Conservation (phyloP, 1,284 basidiomycete species). For the Cutaneotrichosporon mucoides region DNA sequence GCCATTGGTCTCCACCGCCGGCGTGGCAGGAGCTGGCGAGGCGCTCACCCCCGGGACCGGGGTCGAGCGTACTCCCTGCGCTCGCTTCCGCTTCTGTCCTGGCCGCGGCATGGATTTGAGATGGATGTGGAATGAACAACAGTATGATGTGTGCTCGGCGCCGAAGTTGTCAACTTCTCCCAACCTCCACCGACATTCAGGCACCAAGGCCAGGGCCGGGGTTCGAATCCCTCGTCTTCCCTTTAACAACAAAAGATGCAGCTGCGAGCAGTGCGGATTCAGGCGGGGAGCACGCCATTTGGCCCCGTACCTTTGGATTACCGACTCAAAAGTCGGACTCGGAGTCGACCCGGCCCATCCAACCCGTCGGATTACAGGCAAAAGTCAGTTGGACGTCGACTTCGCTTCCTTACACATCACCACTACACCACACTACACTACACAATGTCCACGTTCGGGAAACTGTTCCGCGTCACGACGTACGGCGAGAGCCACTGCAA, state of each 20-base stretch:
- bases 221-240: neutral
- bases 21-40: too few species aligned
- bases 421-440: neutral
- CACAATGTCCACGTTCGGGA: constrained; percentile 88
- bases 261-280: too few species aligned
- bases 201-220: too few species aligned
- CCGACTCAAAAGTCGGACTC: constrained; percentile 1
- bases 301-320: neutral
- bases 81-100: constrained; percentile 5
- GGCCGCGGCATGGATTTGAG: constrained; percentile 3
- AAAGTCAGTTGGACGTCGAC: too few species aligned
- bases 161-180: neutral
- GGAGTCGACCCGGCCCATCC: neutral
- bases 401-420: too few species aligned
- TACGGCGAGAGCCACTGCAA: constrained; percentile 98
- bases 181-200: neutral
- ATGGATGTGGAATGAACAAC: neutral
- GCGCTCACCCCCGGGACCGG: too few species aligned
- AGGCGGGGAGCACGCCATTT: neutral
- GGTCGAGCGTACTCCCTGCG: neutral
- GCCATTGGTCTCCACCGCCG: neutral
- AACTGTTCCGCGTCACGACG: constrained; percentile 87
- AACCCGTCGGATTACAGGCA: too few species aligned
- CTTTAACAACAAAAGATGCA: too few species aligned
- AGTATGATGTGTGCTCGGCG: neutral